phyloP scores from a whole-genome alignment of 352 stramenopile species.

The Phytopythium kandeliae region DNA sequence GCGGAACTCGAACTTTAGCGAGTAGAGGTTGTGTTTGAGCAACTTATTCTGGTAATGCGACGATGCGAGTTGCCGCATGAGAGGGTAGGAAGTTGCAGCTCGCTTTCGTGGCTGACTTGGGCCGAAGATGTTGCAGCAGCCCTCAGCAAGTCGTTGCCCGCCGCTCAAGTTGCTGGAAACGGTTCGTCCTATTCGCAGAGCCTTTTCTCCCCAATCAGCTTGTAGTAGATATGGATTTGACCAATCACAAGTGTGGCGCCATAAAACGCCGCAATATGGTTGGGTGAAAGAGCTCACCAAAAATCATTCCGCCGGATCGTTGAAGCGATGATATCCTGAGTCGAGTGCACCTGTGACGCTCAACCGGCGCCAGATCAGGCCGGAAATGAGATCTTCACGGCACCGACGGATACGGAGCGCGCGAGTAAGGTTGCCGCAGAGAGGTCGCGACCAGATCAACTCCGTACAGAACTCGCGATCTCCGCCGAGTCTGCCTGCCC shows the following conservation, averaged over 20 bases:
- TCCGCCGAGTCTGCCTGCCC: no score
- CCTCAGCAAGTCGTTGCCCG: no score
- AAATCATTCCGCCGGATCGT: no score
- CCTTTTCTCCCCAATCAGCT: no score
- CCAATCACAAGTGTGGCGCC: background rate
- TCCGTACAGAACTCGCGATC: background rate
- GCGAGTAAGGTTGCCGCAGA: background rate
- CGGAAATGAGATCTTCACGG: background rate
- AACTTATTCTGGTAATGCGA: background rate
- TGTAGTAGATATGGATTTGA: no score
- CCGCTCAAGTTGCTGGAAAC: conserved; percentile 2
- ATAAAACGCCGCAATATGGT: background rate
- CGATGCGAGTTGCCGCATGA: background rate
- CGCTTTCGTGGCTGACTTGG: background rate
- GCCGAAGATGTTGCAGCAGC: no score
- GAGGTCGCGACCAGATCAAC: background rate
- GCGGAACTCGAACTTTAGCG: background rate
- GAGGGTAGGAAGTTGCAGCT: conserved; percentile 1
- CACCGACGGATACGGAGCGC: background rate
- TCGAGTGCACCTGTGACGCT: background rate
- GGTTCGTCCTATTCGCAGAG: no score
- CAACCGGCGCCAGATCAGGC: background rate
- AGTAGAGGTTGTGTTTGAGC: background rate
- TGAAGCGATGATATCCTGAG: conserved; percentile 5
- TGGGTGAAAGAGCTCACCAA: background rate